Evolutionary conservation across 495 filamentous ascomycete genomes (phyloP).

Genomic region (Astrocystis sublimbata): DNA sequence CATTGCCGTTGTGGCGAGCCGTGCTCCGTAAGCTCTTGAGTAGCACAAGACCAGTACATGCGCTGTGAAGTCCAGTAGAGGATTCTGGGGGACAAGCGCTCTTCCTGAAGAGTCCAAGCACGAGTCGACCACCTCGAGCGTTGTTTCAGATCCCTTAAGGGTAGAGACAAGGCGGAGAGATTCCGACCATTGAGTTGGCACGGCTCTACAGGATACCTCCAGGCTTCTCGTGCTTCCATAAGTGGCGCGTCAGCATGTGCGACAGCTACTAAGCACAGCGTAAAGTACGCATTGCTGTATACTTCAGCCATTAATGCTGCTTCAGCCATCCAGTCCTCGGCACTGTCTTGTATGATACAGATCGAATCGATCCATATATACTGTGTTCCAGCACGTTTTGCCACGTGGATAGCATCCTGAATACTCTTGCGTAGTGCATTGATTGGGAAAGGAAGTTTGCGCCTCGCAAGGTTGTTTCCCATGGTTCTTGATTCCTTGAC

Average conservation of each 20-base stretch:
- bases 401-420: conserved; percentile 9
- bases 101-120: background rate
- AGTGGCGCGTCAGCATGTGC: background rate
- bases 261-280: background rate
- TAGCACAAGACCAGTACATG: background rate
- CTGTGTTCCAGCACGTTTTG: background rate
- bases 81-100: background rate
- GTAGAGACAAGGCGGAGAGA: background rate
- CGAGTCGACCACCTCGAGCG: background rate
- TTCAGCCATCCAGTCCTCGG: background rate
- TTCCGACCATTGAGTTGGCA: background rate
- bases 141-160: background rate
- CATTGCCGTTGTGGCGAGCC: background rate
- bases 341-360: background rate
- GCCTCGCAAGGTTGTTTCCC: conserved; percentile 77
- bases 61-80: background rate
- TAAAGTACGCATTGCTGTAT: background rate
- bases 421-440: conserved; percentile 98
- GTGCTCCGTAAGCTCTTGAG: background rate
- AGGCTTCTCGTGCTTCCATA: background rate
- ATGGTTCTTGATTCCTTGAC: conserved; percentile 54
- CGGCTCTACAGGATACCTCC: background rate
- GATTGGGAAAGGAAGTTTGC: background rate
- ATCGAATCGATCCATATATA: background rate
- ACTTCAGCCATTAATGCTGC: background rate